Conservation (phyloP, 768 basidiomycete genomes). For the Filobasidium wieringae region DNA sequence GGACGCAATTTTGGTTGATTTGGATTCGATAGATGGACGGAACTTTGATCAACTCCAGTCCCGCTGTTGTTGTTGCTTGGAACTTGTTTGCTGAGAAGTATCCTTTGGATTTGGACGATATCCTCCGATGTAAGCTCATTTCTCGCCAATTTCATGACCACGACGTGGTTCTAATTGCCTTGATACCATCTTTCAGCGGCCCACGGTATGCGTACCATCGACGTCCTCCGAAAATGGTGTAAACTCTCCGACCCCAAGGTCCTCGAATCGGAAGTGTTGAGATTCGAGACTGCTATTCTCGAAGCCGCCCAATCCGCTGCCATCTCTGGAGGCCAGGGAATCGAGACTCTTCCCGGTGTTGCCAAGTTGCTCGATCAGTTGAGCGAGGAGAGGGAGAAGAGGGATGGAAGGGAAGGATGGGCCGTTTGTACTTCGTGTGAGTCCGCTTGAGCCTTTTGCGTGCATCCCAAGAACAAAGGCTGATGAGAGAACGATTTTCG, state of each 20-base stretch:
- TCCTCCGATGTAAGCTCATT: conserved; percentile 31
- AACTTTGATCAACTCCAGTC: conserved; percentile 66
- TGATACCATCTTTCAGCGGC: conserved; percentile 40
- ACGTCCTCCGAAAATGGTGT: conserved; percentile 66
- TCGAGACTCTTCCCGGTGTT: conserved; percentile 56
- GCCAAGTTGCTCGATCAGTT: conserved; percentile 35
- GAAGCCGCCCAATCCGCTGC: conserved; percentile 49
- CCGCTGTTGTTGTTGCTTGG: conserved; percentile 69
- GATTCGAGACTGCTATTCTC: conserved; percentile 51
- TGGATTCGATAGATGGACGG: conserved; percentile 12
- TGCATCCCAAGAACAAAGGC: not conserved
- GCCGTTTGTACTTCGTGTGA: conserved; percentile 80
- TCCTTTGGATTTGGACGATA: conserved; percentile 34
- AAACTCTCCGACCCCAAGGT: conserved; percentile 47
- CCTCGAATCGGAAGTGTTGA: conserved; percentile 48
- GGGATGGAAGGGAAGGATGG: conserved; percentile 52
- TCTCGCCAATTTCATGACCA: not conserved
- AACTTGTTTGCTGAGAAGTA: conserved; percentile 55
- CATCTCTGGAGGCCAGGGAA: conserved; percentile 44
- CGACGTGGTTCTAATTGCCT: not conserved
- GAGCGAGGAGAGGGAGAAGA: conserved; percentile 22
- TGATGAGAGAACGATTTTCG: too few relatives aligned
- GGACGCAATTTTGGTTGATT: not conserved
- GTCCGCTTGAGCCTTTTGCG: conserved; percentile 11
- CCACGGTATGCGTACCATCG: conserved; percentile 65